Evolutionary conservation across 768 basidiomycete genomes (phyloP).

Genomic region (Auricularia auricula-judae): DNA sequence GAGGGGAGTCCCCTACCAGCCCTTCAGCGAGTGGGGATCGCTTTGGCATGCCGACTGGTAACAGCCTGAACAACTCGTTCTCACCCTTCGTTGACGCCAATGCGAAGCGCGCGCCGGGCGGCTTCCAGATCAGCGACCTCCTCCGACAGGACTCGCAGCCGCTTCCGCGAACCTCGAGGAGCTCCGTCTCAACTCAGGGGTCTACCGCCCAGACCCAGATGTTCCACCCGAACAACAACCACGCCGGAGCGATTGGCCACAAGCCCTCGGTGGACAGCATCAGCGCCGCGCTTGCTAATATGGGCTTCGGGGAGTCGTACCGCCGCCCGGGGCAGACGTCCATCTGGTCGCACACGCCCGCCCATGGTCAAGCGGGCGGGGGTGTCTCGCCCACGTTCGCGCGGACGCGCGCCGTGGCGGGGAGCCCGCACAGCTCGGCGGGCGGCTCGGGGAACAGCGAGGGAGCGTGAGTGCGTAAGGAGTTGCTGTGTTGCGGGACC

Average conservation of each 20-base stretch:
- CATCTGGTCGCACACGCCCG: neutral
- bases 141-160: constrained; percentile 1
- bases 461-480: too few relatives aligned
- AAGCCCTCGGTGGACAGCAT: neutral
- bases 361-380: neutral
- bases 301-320: neutral
- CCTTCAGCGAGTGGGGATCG: neutral
- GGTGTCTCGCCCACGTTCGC: neutral
- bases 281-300: neutral
- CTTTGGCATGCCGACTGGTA: neutral
- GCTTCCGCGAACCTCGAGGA: neutral
- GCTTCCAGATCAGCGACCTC: neutral
- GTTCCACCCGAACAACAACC: neutral
- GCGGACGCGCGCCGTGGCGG: neutral
- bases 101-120: neutral
- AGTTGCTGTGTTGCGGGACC: too few relatives aligned
- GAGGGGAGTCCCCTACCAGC: constrained; percentile 5
- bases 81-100: neutral
- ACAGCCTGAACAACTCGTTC: constrained; percentile 1
- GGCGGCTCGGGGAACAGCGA: neutral
- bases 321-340: neutral
- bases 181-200: neutral
- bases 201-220: neutral
- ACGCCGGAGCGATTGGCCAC: neutral
- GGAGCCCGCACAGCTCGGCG: neutral